phyloP scores from a whole-genome alignment of 2,329 filamentous ascomycete genomes.

The Aspergillus ruber region DNA sequence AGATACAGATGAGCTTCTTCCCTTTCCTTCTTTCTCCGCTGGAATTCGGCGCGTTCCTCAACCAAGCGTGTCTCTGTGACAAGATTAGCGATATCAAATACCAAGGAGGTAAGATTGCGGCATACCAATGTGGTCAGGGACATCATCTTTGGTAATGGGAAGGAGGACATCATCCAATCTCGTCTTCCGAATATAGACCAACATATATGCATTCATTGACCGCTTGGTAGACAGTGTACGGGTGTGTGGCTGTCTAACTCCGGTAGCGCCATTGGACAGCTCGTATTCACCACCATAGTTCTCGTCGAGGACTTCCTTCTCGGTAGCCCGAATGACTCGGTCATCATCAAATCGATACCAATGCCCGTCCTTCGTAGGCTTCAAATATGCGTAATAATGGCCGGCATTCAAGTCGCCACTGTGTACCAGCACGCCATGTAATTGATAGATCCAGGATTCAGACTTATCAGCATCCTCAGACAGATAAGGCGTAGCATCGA shows the following conservation, averaged over 20 bases:
- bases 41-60: constrained; percentile 70
- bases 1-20: constrained; percentile 95
- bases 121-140: constrained; percentile 73
- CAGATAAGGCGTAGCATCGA: constrained; percentile 71
- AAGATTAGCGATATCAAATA: constrained; percentile 16
- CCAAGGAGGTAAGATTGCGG: neutral
- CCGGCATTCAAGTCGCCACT: constrained; percentile 95
- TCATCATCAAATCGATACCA: constrained; percentile 99
- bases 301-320: constrained; percentile 86
- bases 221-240: constrained; percentile 59
- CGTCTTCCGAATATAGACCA: constrained; percentile 91
- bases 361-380: constrained; percentile 83
- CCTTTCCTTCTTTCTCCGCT: constrained; percentile 75
- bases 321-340: constrained; percentile 87
- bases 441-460: constrained; percentile 82
- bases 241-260: constrained; percentile 59
- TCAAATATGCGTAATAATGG: constrained; percentile 96
- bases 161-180: constrained; percentile 76
- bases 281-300: constrained; percentile 90
- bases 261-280: constrained; percentile 49
- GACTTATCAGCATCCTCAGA: constrained; percentile 79
- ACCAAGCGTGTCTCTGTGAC: constrained; percentile 62
- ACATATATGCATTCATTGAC: constrained; percentile 91
- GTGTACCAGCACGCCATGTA: constrained; percentile 93
- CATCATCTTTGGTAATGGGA: constrained; percentile 67